phyloP scores from a whole-genome alignment of 257 asterid genomes.

The Jacaranda mimosifolia region DNA sequence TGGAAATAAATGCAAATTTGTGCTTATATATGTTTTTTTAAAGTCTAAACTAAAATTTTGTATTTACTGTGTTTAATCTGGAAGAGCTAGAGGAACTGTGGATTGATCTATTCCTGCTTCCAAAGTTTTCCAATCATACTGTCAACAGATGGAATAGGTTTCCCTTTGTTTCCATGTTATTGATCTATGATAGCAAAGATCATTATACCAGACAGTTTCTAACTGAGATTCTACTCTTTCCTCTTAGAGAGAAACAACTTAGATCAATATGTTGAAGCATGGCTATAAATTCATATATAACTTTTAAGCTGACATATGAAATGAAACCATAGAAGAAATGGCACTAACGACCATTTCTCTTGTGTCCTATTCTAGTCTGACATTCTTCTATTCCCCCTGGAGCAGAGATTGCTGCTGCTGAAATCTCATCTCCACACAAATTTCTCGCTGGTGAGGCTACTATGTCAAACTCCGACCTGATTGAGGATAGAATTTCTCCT shows the following conservation, averaged over 20 bases:
- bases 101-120: neutral
- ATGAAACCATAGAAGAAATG: constrained; percentile 2
- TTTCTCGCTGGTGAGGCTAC: constrained; percentile 49
- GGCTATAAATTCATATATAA: constrained; percentile 12
- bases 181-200: constrained; percentile 18
- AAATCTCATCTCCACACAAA: constrained; percentile 33
- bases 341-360: neutral
- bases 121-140: neutral
- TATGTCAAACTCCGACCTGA: constrained; percentile 48
- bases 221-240: neutral
- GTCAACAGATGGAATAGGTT: neutral
- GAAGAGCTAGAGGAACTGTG: neutral
- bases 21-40: no score
- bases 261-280: neutral
- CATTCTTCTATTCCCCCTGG: constrained; percentile 27
- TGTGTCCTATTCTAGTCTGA: constrained; percentile 5
- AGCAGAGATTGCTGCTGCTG: constrained; percentile 39
- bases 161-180: neutral
- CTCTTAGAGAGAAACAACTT: constrained; percentile 1
- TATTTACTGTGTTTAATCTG: neutral
- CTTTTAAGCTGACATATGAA: constrained; percentile 13
- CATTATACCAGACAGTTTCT: constrained; percentile 17
- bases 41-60: neutral
- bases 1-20: neutral
- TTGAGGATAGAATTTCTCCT: constrained; percentile 45